A percentile compares a stretch with the other conserved stretches of the same genome.
phyloP scores from a whole-genome alignment of 2,329 filamentous ascomycete genomes.

The Nigrograna mackinnonii region DNA sequence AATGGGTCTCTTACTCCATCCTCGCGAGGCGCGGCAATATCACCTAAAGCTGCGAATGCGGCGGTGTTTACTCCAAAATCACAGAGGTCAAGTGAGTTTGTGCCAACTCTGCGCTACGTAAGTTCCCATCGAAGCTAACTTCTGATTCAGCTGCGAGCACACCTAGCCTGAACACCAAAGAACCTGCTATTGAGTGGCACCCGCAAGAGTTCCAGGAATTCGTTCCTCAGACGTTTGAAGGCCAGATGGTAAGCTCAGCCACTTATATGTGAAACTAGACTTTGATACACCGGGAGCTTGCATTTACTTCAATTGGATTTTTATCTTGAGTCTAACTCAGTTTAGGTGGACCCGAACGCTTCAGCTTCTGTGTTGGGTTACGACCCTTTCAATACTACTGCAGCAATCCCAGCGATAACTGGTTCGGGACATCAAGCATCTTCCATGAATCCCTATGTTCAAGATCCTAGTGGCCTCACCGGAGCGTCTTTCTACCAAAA shows the following conservation, averaged over 20 bases:
- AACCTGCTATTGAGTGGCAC: conserved; percentile 52
- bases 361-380: conserved; percentile 39
- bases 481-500: conserved; percentile 69
- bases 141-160: conserved; percentile 42
- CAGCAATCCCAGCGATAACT: conserved; percentile 36
- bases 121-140: too few species aligned
- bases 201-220: conserved; percentile 55
- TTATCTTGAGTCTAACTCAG: background rate
- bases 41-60: conserved; percentile 86
- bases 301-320: too few species aligned
- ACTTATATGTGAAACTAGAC: too few species aligned
- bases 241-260: conserved; percentile 53
- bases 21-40: conserved; percentile 75
- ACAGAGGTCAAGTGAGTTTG: conserved; percentile 43
- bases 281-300: too few species aligned
- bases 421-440: conserved; percentile 40
- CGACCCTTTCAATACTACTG: conserved; percentile 48
- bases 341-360: conserved; percentile 37
- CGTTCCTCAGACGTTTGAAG: conserved; percentile 59
- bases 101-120: too few species aligned
- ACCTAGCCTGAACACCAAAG: conserved; percentile 49
- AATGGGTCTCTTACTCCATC: conserved; percentile 50
- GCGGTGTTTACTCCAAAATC: conserved; percentile 80
- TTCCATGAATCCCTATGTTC: conserved; percentile 70
- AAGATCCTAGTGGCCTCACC: conserved; percentile 66